Percentiles rank a stretch among this genome's conserved stretches.
Evolutionary conservation across 2,329 filamentous ascomycete genomes (phyloP).

Genomic region (Nemania sp.): DNA sequence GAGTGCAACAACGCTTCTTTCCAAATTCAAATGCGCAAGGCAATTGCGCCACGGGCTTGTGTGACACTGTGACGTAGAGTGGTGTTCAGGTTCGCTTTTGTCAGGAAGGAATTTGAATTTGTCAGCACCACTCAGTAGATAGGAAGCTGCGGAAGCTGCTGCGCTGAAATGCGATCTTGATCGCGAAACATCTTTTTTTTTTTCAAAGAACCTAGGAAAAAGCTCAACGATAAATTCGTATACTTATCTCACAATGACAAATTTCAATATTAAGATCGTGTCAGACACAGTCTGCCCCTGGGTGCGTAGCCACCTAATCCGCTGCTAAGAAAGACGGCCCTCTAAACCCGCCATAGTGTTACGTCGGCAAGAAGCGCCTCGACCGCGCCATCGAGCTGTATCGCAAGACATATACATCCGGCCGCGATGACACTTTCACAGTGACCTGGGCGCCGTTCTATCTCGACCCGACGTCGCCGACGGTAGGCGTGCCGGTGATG

Average conservation of each 20-base stretch:
- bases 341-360: conserved; percentile 58
- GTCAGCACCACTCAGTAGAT: no score
- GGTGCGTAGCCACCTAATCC: conserved; percentile 37
- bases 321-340: conserved; percentile 13
- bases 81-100: no score
- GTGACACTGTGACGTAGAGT: no score
- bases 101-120: no score
- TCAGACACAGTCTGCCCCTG: conserved; percentile 81
- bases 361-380: conserved; percentile 77
- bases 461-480: conserved; percentile 67
- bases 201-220: no score
- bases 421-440: conserved; percentile 67
- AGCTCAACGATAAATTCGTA: not conserved
- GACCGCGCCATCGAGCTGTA: conserved; percentile 71
- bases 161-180: no score
- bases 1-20: no score
- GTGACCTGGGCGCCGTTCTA: conserved; percentile 81
- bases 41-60: no score
- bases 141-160: no score
- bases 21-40: no score
- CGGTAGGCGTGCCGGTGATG: conserved; percentile 47
- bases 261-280: conserved; percentile 75
- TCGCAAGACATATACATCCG: conserved; percentile 62
- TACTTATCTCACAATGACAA: conserved; percentile 59
- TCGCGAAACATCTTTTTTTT: no score